A percentile compares a stretch with the other conserved stretches of the same genome.
phyloP scores from a whole-genome alignment of 2,329 filamentous ascomycete genomes.

The Apiospora marii region DNA sequence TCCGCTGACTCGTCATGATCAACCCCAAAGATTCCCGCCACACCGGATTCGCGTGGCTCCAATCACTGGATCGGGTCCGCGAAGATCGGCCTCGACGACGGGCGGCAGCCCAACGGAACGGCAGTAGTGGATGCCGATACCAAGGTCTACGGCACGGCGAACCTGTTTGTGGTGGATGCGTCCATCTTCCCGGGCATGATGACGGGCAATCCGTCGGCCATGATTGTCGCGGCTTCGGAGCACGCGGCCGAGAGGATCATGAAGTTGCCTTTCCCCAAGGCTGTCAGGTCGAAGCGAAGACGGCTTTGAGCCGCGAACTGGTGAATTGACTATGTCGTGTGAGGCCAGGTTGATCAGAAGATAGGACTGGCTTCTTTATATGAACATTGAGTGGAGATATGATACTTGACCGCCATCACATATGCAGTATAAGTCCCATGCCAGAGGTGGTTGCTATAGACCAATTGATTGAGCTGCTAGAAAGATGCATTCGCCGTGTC shows the following conservation, averaged over 20 bases:
- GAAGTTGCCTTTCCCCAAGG: constrained; percentile 19
- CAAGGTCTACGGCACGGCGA: constrained; percentile 72
- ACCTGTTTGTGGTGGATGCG: constrained; percentile 73
- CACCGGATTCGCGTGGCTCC: constrained; percentile 47
- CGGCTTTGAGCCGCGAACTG: neutral
- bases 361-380: too few species aligned
- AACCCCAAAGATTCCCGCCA: constrained; percentile 40
- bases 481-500: neutral
- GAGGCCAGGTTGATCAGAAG: neutral
- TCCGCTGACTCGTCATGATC: constrained; percentile 23
- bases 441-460: neutral
- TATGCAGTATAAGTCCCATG: neutral
- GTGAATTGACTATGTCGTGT: neutral
- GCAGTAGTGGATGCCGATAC: constrained; percentile 70
- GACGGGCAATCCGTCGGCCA: constrained; percentile 68
- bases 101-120: constrained; percentile 55
- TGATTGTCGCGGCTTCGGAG: constrained; percentile 50
- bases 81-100: constrained; percentile 61
- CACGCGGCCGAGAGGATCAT: constrained; percentile 45
- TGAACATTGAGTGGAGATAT: neutral
- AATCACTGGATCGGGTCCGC: constrained; percentile 56
- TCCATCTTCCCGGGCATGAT: constrained; percentile 74
- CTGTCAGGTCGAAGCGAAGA: neutral
- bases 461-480: too few species aligned
- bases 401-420: neutral